Conservation (phyloP, 2,329 filamentous ascomycete genomes). For the Lachnellula subtilissima region DNA sequence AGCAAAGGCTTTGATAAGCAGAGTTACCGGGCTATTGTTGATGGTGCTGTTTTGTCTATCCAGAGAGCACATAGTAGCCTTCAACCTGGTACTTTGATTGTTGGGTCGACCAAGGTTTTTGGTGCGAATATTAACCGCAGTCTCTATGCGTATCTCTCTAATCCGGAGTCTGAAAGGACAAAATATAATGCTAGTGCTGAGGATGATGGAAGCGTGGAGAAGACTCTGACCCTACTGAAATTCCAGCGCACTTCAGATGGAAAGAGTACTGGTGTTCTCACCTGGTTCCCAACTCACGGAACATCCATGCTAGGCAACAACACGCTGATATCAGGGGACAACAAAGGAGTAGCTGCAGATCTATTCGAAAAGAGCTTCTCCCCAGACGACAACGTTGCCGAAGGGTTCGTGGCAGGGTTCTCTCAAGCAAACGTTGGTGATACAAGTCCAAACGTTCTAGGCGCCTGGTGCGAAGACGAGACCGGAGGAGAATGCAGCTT, state of each 20-base stretch:
- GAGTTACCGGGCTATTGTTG: conserved; percentile 83
- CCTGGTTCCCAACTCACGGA: conserved; percentile 89
- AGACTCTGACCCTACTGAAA: conserved; percentile 72
- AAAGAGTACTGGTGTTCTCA: conserved; percentile 75
- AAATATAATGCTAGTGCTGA: conserved; percentile 55
- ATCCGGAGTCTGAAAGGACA: conserved; percentile 70
- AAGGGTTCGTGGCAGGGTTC: conserved; percentile 82
- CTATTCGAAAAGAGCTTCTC: conserved; percentile 70
- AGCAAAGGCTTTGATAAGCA: conserved; percentile 80
- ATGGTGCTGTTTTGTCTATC: conserved; percentile 79
- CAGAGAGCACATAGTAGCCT: conserved; percentile 71
- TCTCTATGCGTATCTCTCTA: conserved; percentile 80
- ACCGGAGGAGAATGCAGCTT: conserved; percentile 66
- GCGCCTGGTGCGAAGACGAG: conserved; percentile 85
- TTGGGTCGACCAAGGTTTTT: conserved; percentile 63
- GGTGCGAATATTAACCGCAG: conserved; percentile 88
- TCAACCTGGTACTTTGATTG: conserved; percentile 59
- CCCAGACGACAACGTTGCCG: conserved; percentile 49
- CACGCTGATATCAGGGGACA: conserved; percentile 87
- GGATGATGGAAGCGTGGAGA: conserved; percentile 58
- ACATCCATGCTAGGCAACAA: conserved; percentile 91
- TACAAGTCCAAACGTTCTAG: conserved; percentile 81
- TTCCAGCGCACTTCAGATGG: conserved; percentile 70
- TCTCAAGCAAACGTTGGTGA: conserved; percentile 90
- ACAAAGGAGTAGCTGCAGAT: conserved; percentile 88